Conservation (phyloP, 352 stramenopile genomes). For the Globisporangium paroecandrum region DNA sequence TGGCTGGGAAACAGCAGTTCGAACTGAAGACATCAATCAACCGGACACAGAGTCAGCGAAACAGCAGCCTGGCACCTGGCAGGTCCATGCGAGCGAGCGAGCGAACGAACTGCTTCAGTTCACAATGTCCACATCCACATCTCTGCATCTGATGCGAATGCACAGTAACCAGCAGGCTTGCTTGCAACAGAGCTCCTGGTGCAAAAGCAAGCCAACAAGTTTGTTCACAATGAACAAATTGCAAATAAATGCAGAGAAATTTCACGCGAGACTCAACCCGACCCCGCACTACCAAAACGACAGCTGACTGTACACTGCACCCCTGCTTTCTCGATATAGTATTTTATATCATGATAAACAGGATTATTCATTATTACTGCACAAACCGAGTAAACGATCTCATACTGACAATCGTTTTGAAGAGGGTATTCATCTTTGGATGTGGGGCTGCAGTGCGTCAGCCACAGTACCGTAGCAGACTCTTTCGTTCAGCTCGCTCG, state of each 20-base stretch:
- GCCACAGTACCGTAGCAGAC: not conserved
- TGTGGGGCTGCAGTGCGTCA: not conserved
- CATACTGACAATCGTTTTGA: not conserved
- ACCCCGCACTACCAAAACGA: not conserved
- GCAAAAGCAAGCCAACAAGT: not conserved
- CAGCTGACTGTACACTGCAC: not conserved
- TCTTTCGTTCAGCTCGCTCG: not conserved
- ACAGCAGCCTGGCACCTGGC: not conserved
- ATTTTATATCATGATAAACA: not conserved
- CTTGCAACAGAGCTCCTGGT: no score
- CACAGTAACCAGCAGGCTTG: not conserved
- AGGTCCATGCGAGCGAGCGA: not conserved
- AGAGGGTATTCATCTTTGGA: not conserved
- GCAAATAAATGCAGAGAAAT: constrained; percentile 1
- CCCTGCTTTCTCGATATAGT: not conserved
- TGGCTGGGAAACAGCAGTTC: not conserved
- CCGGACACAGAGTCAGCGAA: not conserved
- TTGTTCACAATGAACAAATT: not conserved
- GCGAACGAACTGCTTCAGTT: not conserved
- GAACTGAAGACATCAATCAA: not conserved
- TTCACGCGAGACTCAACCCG: constrained; percentile 6
- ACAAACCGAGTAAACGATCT: not conserved
- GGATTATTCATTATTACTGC: not conserved
- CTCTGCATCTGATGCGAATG: not conserved
- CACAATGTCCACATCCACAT: not conserved